phyloP scores from a whole-genome alignment of 2,329 filamentous ascomycete genomes.

The Colletotrichum sp. region DNA sequence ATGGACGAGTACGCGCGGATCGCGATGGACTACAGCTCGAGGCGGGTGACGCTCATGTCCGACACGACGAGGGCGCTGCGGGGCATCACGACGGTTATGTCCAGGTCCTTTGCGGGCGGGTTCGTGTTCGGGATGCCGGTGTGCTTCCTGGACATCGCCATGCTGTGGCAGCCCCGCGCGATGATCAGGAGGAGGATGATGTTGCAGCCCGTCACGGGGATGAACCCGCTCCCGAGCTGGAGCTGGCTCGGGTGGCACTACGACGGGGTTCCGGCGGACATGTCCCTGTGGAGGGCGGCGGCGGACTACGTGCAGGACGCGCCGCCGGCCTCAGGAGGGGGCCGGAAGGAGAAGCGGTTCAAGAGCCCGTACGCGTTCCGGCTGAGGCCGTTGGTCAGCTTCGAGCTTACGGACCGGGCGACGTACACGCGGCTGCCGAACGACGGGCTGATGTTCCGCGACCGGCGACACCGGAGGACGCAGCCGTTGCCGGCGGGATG shows the following conservation, averaged over 20 bases:
- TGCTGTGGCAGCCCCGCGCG: conserved; percentile 49
- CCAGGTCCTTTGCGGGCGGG: conserved; percentile 43
- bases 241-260: conserved; percentile 55
- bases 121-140: conserved; percentile 52
- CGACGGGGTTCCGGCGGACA: conserved; percentile 45
- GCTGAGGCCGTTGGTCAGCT: conserved; percentile 40
- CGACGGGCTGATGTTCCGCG: conserved; percentile 42
- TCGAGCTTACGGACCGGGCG: conserved; percentile 44
- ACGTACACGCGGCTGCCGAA: conserved; percentile 38
- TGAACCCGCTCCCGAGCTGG: conserved; percentile 43
- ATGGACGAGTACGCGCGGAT: conserved; percentile 50
- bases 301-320: conserved; percentile 48
- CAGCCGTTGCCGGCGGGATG: conserved; percentile 41
- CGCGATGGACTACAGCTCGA: conserved; percentile 46
- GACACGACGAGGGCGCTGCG: conserved; percentile 48
- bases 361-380: conserved; percentile 41
- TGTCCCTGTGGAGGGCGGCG: conserved; percentile 46
- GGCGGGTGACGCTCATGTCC: conserved; percentile 42
- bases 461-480: conserved; percentile 35
- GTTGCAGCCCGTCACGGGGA: conserved; percentile 30
- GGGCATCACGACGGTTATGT: conserved; percentile 46
- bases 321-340: conserved; percentile 23
- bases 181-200: conserved; percentile 43
- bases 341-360: conserved; percentile 38
- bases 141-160: conserved; percentile 48